phyloP scores from a whole-genome alignment of 441 rosid genomes.

The Adansonia madagascariensis region DNA sequence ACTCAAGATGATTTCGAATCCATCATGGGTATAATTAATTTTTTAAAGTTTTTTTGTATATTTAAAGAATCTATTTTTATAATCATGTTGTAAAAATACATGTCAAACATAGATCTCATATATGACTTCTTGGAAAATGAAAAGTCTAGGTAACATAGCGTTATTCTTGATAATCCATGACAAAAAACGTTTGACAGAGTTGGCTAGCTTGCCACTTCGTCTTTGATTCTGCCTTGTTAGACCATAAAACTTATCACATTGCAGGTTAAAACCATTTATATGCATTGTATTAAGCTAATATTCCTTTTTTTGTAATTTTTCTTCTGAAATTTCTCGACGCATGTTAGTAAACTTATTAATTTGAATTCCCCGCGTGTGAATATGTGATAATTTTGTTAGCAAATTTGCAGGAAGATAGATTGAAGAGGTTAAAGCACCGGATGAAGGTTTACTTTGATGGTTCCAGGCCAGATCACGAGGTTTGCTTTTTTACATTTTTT shows the following conservation, averaged over 20 bases:
- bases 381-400: background rate
- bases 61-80: too few relatives aligned
- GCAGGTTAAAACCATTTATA: background rate
- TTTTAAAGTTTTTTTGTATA: too few relatives aligned
- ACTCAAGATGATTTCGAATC: too few relatives aligned
- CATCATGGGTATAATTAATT: too few relatives aligned
- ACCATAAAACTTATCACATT: background rate
- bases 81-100: too few relatives aligned
- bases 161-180: too few relatives aligned
- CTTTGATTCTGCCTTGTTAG: too few relatives aligned
- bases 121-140: too few relatives aligned
- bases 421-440: slow-evolving; percentile 66
- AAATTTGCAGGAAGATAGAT: slow-evolving; percentile 67
- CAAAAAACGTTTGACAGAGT: too few relatives aligned
- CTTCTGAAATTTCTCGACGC: background rate
- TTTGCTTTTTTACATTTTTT: slow-evolving; percentile 11
- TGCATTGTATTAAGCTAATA: background rate
- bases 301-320: background rate
- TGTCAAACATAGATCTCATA: too few relatives aligned
- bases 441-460: slow-evolving; percentile 74
- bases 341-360: background rate
- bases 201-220: too few relatives aligned
- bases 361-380: background rate
- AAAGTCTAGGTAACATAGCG: too few relatives aligned
- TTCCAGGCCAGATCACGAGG: slow-evolving; percentile 80